Evolutionary conservation across 352 stramenopile species (phyloP), one percentile per base, ranked within the genome.

Genomic region (Globisporangium solare): DNA sequence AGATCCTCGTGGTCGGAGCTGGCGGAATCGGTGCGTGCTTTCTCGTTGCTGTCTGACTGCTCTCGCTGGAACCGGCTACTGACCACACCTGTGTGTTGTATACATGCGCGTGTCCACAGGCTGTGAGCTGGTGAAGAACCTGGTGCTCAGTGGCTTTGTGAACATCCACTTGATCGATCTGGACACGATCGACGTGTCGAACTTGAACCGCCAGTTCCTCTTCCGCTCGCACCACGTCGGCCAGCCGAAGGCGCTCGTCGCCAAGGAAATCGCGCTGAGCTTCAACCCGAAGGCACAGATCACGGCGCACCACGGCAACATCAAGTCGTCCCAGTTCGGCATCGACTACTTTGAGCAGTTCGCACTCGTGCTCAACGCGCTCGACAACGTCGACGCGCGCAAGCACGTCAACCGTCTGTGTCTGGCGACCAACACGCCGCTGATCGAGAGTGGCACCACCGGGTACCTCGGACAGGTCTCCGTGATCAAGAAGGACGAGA

Each of bases 151-250:
- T 43, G 97, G 97, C 21, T 99, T 99, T 73, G 71, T 77, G 27
- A 58, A 92, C 60, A 90, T 97, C 66, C 71, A 91, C 46, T 65
- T 98, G 11, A 97, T 99, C 57, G 98, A 99, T 70, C 70, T 99
- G 41, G 98, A 99, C 74, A 99, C 96, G 27, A 99, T 99, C 68
- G 97, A 99, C 75, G 96, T 99, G 57, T 99, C 96, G 20, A 99
- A 99, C 75, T 74, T 99, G 52, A 99, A 99, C 79, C 89, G 98
- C 15, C 98, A 99, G 76, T 99, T 99, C 59, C 79, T 99, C 8
- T 99, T 99, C 75, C 88, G 97, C 15, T 92, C 76, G 49, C 79
- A 98, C 24, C 97, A 99, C 71, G 97, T 99, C 20, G 97, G 97
- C 1, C 79, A 98, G 70, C 81, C 96, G 39, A 99, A 99, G 76